A percentile compares a stretch with the other conserved stretches of the same genome.
Conservation (phyloP, 73 alveolate species). For the Symbiodinium natans region DNA sequence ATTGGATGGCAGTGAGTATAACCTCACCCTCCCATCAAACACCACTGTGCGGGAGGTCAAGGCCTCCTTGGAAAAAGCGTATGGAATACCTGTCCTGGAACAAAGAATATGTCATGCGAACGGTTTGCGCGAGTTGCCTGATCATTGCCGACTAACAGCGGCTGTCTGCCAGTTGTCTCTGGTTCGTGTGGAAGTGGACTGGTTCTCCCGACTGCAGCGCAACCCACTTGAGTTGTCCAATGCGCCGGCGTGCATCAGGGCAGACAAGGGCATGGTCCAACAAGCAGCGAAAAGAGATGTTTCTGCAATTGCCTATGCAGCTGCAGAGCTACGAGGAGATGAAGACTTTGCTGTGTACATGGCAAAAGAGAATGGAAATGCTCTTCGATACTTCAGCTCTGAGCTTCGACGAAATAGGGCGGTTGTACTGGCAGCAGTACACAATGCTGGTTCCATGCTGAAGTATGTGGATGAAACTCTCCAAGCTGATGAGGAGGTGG, state of each 20-base stretch:
- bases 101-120: constrained; percentile 29
- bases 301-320: constrained; percentile 64
- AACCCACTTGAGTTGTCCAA: constrained; percentile 42
- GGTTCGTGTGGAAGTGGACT: constrained; percentile 15
- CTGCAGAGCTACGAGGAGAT: constrained; percentile 24
- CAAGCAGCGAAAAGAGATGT: constrained; percentile 27
- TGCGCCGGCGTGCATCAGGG: constrained; percentile 31
- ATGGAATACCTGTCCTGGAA: constrained; percentile 52
- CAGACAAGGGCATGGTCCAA: background rate
- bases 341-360: constrained; percentile 12
- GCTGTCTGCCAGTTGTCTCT: background rate
- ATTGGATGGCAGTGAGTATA: constrained; percentile 47
- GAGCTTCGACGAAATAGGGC: constrained; percentile 33
- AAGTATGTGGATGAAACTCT: constrained; percentile 1
- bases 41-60: constrained; percentile 43
- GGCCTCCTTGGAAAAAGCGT: constrained; percentile 18
- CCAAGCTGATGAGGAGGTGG: constrained; percentile 33
- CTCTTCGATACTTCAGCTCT: constrained; percentile 7
- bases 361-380: background rate
- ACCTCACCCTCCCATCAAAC: background rate
- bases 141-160: background rate
- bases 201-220: background rate
- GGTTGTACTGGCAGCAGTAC: constrained; percentile 50
- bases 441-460: constrained; percentile 20
- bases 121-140: constrained; percentile 15